A percentile compares a stretch with the other conserved stretches of the same genome.
Evolutionary conservation across 1,284 basidiomycete genomes (phyloP).

Genomic region (Apiotrichum laibachii): DNA sequence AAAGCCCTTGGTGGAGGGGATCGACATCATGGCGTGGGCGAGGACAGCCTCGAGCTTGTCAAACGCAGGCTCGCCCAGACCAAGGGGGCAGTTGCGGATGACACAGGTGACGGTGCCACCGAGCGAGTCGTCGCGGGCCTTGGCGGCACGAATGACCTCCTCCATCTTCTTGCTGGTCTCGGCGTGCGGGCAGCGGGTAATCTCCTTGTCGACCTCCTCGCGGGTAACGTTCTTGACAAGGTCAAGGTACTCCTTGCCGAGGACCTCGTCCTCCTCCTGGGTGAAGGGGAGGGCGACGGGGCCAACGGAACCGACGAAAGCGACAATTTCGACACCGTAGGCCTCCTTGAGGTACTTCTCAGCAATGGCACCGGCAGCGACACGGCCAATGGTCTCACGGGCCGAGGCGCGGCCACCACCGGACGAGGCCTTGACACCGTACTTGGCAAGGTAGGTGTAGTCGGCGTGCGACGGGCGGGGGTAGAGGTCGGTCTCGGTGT

Average conservation of each 20-base stretch:
- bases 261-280: conserved; percentile 71
- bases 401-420: conserved; percentile 94
- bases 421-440: conserved; percentile 93
- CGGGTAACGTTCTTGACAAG: conserved; percentile 79
- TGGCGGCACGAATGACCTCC: conserved; percentile 88
- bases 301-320: conserved; percentile 94
- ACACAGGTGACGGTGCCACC: conserved; percentile 97
- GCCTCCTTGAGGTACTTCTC: conserved; percentile 90
- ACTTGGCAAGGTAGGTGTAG: conserved; percentile 97
- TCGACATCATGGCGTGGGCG: conserved; percentile 97
- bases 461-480: conserved; percentile 97
- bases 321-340: conserved; percentile 90
- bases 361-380: conserved; percentile 96
- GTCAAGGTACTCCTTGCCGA: conserved; percentile 78
- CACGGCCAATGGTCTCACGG: conserved; percentile 94
- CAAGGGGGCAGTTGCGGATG: conserved; percentile 82
- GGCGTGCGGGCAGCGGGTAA: conserved; percentile 85
- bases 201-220: conserved; percentile 80
- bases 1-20: conserved; percentile 97
- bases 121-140: conserved; percentile 87
- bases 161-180: conserved; percentile 88
- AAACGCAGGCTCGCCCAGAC: conserved; percentile 95
- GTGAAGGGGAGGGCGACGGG: conserved; percentile 71
- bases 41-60: conserved; percentile 98
- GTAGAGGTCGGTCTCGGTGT: conserved; percentile 96